Conservation (phyloP, 2,329 filamentous ascomycete species). For the Cladobotryum mycophilum region DNA sequence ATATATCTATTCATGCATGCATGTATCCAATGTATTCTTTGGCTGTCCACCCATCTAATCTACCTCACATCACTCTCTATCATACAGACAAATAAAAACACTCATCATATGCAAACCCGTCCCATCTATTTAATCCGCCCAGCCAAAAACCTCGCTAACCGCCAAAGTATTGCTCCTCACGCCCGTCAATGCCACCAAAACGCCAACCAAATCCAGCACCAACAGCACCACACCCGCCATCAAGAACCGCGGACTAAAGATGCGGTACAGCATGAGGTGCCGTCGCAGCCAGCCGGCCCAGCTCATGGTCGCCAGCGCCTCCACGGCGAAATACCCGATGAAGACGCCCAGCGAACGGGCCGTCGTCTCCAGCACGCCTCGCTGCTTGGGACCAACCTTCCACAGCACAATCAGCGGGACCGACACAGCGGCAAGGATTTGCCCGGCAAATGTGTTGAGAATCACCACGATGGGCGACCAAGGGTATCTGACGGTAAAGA, state of each 20-base stretch:
- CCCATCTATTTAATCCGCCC: slow-evolving; percentile 43
- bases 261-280: slow-evolving; percentile 93
- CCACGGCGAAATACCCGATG: slow-evolving; percentile 72
- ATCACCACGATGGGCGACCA: slow-evolving; percentile 78
- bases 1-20: background rate
- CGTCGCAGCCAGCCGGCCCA: slow-evolving; percentile 84
- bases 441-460: slow-evolving; percentile 83
- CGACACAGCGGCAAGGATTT: slow-evolving; percentile 73
- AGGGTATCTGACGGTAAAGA: slow-evolving; percentile 77
- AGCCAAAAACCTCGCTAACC: slow-evolving; percentile 85
- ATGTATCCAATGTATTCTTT: background rate
- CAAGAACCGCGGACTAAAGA: slow-evolving; percentile 91
- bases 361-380: slow-evolving; percentile 62
- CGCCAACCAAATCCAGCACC: slow-evolving; percentile 68
- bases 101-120: background rate
- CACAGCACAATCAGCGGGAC: slow-evolving; percentile 80
- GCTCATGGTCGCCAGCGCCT: slow-evolving; percentile 79
- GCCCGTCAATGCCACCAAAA: slow-evolving; percentile 66
- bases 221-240: slow-evolving; percentile 65
- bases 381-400: slow-evolving; percentile 76
- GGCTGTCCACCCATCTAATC: background rate
- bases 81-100: background rate
- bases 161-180: slow-evolving; percentile 71
- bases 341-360: slow-evolving; percentile 68
- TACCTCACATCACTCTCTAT: background rate